Conservation (phyloP, 225 moss, liverwort and hornwort species). For the Takakia lepidozioides region DNA sequence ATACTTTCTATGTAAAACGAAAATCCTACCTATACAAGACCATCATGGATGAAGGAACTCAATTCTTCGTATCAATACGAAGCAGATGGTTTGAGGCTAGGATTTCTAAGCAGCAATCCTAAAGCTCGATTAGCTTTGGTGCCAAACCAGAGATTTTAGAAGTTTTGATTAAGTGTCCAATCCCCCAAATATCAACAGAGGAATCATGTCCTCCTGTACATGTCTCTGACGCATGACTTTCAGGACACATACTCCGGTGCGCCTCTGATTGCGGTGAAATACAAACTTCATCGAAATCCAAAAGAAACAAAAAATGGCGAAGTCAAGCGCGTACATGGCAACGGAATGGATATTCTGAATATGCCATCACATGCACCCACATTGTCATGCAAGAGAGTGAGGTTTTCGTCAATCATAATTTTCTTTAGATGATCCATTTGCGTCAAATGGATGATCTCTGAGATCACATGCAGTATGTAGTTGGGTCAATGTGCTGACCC, state of each 20-base stretch:
- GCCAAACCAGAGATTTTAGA: not conserved
- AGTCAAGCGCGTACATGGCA: too few relatives aligned
- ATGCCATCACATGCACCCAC: too few relatives aligned
- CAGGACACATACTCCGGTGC: not conserved
- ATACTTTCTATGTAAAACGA: too few relatives aligned
- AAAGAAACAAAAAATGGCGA: too few relatives aligned
- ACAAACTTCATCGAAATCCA: not conserved
- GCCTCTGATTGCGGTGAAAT: not conserved
- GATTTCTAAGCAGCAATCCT: not conserved
- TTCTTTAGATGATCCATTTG: too few relatives aligned
- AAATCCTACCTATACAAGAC: not conserved
- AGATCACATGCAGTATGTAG: too few relatives aligned
- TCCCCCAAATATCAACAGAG: slow-evolving; percentile 4
- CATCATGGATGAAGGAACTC: too few relatives aligned
- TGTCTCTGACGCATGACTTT: not conserved
- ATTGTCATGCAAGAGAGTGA: too few relatives aligned
- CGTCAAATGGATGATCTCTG: too few relatives aligned
- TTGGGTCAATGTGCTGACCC: too few relatives aligned
- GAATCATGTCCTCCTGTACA: not conserved
- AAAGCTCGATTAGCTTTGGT: not conserved
- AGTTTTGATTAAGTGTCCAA: slow-evolving; percentile 3
- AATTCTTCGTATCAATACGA: not conserved
- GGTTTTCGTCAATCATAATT: too few relatives aligned
- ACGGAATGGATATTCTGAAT: too few relatives aligned
- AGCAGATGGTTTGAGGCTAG: not conserved